phyloP scores from a whole-genome alignment of 2,329 filamentous ascomycete species.

The Xylariaceae sp. region DNA sequence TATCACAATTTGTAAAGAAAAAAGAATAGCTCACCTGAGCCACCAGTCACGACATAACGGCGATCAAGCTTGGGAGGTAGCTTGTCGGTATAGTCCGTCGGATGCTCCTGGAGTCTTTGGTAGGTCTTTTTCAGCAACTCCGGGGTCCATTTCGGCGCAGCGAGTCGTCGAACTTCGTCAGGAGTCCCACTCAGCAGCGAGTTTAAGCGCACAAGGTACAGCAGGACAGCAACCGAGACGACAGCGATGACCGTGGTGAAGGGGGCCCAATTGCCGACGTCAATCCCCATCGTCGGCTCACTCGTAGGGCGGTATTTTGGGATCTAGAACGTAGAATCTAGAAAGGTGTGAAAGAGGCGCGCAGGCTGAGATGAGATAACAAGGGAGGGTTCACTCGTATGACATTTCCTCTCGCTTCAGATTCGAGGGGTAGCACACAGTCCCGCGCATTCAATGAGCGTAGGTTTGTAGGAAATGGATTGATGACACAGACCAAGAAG shows the following conservation, averaged over 20 bases:
- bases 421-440: too few relatives aligned
- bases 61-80: slow-evolving; percentile 41
- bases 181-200: slow-evolving; percentile 36
- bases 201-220: slow-evolving; percentile 40
- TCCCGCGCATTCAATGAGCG: too few relatives aligned
- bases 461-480: too few relatives aligned
- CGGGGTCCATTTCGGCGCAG: slow-evolving; percentile 36
- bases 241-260: slow-evolving; percentile 1
- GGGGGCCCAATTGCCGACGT: slow-evolving; percentile 2
- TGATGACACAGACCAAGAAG: too few relatives aligned
- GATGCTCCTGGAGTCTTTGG: slow-evolving; percentile 33
- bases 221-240: slow-evolving; percentile 15
- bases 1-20: neutral
- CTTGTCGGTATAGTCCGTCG: slow-evolving; percentile 37
- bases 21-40: slow-evolving; percentile 38
- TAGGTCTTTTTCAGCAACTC: slow-evolving; percentile 36
- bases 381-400: too few relatives aligned
- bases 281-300: too few relatives aligned
- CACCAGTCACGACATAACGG: slow-evolving; percentile 45
- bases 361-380: too few relatives aligned
- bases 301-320: too few relatives aligned
- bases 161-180: slow-evolving; percentile 32
- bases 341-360: too few relatives aligned
- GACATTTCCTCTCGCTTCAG: too few relatives aligned
- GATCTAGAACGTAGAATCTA: too few relatives aligned